phyloP scores from a whole-genome alignment of 106 monocot genomes.

The Agapanthus africanus region DNA sequence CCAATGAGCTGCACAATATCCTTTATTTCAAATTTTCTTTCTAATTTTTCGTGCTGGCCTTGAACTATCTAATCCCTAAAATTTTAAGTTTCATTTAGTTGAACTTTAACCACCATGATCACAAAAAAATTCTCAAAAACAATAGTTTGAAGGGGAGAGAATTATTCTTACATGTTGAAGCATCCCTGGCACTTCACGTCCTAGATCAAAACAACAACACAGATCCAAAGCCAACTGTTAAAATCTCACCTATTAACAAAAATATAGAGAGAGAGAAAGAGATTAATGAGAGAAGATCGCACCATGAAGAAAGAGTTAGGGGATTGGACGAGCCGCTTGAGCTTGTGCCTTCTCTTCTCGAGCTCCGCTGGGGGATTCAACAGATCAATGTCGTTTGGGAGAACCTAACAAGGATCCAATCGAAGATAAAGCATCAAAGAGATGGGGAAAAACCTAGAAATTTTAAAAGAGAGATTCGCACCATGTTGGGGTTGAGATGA shows the following conservation, averaged over 20 bases:
- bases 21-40: too few relatives aligned
- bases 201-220: not conserved
- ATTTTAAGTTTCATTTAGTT: too few relatives aligned
- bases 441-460: not conserved
- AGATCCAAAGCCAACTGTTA: conserved; percentile 10
- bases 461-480: not conserved
- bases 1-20: too few relatives aligned
- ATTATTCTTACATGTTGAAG: conserved; percentile 1
- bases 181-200: not conserved
- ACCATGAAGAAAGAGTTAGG: conserved; percentile 82
- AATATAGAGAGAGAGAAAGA: not conserved
- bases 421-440: not conserved
- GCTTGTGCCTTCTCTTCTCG: conserved; percentile 70
- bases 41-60: too few relatives aligned
- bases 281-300: not conserved
- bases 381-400: conserved; percentile 62
- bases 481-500: not conserved
- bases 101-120: too few relatives aligned
- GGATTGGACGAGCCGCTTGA: conserved; percentile 68
- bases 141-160: too few relatives aligned
- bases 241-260: conserved; percentile 29
- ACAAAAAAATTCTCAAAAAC: too few relatives aligned
- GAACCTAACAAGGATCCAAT: conserved; percentile 28
- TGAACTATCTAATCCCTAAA: too few relatives aligned
- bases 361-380: conserved; percentile 62